Evolutionary conservation across 73 alveolate species (phyloP).

Genomic region (Effrenium voratum): DNA sequence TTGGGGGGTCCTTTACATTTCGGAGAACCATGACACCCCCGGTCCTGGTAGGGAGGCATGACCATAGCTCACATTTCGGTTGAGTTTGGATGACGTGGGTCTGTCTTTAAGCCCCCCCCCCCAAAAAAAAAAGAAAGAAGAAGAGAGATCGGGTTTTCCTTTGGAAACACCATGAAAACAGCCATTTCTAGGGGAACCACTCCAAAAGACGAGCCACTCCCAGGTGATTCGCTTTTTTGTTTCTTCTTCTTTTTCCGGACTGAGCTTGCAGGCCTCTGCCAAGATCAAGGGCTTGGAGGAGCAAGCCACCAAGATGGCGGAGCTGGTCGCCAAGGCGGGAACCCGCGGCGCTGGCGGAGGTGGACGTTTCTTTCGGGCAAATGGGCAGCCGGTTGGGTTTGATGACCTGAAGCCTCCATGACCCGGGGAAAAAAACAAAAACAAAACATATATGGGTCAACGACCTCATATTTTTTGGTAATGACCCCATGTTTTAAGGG

Average conservation of each 20-base stretch:
- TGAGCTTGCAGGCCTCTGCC: neutral
- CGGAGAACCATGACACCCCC: no score
- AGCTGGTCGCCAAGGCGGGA: slow-evolving; percentile 27
- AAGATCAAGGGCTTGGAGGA: slow-evolving; percentile 26
- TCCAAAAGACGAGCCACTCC: neutral
- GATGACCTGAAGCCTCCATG: neutral
- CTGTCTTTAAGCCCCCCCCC: neutral
- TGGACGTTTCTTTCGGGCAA: no score
- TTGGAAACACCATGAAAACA: neutral
- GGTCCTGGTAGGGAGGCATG: no score
- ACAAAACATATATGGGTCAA: neutral
- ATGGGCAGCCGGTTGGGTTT: no score
- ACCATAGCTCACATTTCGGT: no score
- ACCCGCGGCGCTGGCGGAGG: neutral
- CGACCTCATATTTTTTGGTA: neutral
- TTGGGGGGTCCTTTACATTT: no score
- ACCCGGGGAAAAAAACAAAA: neutral
- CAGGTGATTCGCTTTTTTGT: neutral
- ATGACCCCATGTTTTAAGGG: neutral
- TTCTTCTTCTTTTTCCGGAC: neutral
- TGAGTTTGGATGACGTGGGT: neutral
- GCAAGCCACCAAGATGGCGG: slow-evolving; percentile 12
- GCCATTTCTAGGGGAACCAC: neutral
- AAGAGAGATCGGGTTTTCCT: neutral
- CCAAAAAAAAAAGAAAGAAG: neutral